Evolutionary conservation across 2,329 filamentous ascomycete species (phyloP).

Genomic region (Trichoderma sp.): DNA sequence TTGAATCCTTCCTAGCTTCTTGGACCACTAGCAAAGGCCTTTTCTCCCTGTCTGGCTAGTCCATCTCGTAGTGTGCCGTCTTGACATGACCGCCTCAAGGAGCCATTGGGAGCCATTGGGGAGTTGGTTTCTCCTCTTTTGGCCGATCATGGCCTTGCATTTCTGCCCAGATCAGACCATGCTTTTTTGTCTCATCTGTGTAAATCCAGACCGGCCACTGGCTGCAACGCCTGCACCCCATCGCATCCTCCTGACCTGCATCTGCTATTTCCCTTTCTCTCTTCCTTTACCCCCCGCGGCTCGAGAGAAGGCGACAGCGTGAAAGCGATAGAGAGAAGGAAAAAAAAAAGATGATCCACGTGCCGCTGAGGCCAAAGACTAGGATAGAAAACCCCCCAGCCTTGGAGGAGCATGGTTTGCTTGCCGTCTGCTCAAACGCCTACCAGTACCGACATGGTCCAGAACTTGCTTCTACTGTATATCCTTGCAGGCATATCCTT

Average conservation of each 20-base stretch:
- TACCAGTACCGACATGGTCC: neutral
- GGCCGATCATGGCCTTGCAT: neutral
- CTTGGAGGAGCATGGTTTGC: neutral
- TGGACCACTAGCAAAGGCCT: neutral
- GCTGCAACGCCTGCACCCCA: conserved; percentile 1
- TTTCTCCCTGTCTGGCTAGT: neutral
- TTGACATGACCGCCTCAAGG: neutral
- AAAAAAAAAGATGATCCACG: neutral
- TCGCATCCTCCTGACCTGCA: neutral
- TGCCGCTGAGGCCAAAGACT: neutral
- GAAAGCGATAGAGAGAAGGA: neutral
- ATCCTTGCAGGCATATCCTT: conserved; percentile 4
- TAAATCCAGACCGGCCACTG: neutral
- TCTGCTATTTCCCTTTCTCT: neutral
- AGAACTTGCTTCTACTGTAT: neutral
- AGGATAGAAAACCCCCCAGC: neutral
- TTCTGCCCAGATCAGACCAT: neutral
- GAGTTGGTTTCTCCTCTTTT: neutral
- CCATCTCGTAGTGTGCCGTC: neutral
- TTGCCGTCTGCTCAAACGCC: neutral
- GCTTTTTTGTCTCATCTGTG: neutral
- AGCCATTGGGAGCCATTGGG: neutral
- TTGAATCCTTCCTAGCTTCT: neutral
- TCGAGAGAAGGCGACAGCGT: neutral
- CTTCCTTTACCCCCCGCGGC: neutral